These are phyloP conservation scores for Gynochthodes officinalis DNA, from an alignment of 257 asterid genomes.

Conservation along the genomic window DNA sequence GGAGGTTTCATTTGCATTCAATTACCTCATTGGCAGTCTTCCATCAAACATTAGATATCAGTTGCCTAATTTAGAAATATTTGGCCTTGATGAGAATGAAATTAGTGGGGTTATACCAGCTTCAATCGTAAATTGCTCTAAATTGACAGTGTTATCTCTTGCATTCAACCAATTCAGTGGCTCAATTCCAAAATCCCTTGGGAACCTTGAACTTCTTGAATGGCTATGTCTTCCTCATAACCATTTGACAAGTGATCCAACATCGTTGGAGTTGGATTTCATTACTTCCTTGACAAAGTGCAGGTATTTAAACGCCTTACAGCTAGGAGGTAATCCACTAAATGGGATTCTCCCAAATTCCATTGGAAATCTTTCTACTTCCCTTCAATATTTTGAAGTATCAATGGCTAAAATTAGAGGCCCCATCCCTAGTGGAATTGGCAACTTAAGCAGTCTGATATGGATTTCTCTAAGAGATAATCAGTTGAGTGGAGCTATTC, in stretches of 20 bases:
- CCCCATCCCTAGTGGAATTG: neutral
- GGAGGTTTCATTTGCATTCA: neutral
- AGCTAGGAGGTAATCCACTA: neutral
- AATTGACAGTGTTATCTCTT: neutral
- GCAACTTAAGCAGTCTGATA: neutral
- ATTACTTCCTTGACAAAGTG: neutral
- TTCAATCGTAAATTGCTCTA: conserved; percentile 4
- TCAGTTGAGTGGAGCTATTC: neutral
- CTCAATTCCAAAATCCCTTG: neutral
- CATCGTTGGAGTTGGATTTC: neutral
- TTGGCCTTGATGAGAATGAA: neutral
- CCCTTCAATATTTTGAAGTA: neutral
- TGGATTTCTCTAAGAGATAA: neutral
- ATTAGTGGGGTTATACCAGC: neutral
- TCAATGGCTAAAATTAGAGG: too few species aligned
- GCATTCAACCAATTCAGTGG: neutral
- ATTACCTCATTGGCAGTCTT: neutral
- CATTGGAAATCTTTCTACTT: conserved; percentile 7
- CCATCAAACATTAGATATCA: neutral
- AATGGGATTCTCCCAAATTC: conserved; percentile 8
- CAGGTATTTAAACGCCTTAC: neutral
- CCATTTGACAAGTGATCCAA: neutral
- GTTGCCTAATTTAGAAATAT: neutral
- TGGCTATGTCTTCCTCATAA: neutral
- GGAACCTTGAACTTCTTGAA: neutral